phyloP scores from a whole-genome alignment of 345 rosid species.

The Firmiana major region DNA sequence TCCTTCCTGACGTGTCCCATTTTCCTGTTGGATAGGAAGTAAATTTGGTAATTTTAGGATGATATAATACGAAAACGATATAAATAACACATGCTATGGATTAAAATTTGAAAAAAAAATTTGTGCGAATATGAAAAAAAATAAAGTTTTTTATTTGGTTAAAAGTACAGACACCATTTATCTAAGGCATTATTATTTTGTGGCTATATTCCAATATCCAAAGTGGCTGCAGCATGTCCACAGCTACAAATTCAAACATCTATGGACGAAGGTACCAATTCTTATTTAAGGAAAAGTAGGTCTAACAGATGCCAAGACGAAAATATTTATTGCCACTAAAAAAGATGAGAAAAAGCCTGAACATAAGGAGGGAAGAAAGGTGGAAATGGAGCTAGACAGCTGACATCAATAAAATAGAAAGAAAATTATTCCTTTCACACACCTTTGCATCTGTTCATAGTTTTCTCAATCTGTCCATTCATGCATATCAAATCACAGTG shows the following conservation, averaged over 20 bases:
- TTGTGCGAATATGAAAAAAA: too few species aligned
- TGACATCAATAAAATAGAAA: background rate
- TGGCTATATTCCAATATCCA: slow-evolving; percentile 9
- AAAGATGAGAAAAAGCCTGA: background rate
- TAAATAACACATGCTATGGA: too few species aligned
- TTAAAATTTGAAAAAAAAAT: too few species aligned
- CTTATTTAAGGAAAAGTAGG: background rate
- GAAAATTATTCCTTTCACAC: slow-evolving; percentile 5
- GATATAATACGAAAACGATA: too few species aligned
- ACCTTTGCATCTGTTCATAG: background rate
- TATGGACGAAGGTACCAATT: slow-evolving; percentile 9
- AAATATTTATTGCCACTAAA: slow-evolving; percentile 2
- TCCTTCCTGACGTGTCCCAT: too few species aligned
- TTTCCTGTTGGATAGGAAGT: too few species aligned
- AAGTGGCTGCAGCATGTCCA: slow-evolving; percentile 15
- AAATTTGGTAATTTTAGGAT: too few species aligned
- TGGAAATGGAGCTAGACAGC: background rate
- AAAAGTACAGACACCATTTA: background rate
- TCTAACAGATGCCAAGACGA: slow-evolving; percentile 5
- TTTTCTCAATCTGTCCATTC: background rate
- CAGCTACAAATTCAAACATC: background rate
- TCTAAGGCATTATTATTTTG: background rate
- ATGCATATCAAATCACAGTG: background rate
- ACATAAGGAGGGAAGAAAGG: background rate
- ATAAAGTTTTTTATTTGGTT: too few species aligned